These are phyloP conservation scores for Eucalyptus erythrocorys DNA, from an alignment of 345 rosid genomes.

Conservation along the genomic window DNA sequence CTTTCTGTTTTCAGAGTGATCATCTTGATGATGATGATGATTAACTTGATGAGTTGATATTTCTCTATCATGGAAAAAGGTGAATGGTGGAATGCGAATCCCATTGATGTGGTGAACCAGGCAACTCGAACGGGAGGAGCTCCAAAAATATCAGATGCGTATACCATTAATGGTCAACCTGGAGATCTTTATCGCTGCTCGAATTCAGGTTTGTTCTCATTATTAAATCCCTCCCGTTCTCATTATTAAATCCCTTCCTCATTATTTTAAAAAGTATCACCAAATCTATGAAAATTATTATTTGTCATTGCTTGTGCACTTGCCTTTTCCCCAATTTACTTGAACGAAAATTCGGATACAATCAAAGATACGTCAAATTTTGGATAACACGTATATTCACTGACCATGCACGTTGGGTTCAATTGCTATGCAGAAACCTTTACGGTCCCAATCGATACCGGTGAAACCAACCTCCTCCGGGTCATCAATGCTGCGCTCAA, in stretches of 20 bases:
- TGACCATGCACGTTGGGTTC: neutral
- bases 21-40: neutral
- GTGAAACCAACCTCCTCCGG: conserved; percentile 71
- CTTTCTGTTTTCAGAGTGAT: neutral
- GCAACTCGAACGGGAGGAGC: conserved; percentile 61
- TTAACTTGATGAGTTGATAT: neutral
- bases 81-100: conserved; percentile 93
- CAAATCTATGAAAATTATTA: conserved; percentile 18
- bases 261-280: neutral
- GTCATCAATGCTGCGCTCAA: conserved; percentile 81
- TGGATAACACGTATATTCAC: neutral
- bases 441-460: conserved; percentile 40
- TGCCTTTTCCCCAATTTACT: neutral
- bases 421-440: conserved; percentile 36
- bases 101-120: conserved; percentile 59
- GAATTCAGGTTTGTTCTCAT: neutral
- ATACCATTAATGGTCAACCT: conserved; percentile 82
- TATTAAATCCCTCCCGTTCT: neutral
- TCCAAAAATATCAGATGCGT: conserved; percentile 70
- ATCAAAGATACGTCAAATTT: neutral
- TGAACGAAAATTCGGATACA: neutral
- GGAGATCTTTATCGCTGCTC: conserved; percentile 88
- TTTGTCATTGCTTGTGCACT: neutral
- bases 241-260: neutral
- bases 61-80: conserved; percentile 17